Base-by-base conservation (phyloP, 2,329 filamentous ascomycete species). In the Alternaria viburni region DNA sequence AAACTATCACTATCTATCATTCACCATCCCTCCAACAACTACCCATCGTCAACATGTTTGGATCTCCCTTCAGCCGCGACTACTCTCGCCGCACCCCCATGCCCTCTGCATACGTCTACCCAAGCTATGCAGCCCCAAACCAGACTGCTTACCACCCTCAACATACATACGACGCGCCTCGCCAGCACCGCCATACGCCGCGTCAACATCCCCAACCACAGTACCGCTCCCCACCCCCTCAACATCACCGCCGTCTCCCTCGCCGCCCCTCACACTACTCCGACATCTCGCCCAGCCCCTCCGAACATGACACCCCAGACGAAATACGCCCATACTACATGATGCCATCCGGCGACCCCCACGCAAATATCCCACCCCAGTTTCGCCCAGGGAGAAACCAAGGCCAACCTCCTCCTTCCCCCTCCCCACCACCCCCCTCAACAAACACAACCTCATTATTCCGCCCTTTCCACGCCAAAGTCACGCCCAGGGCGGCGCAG, bases 31-130 rank as follows among this genome's bases (percentile, higher is more conserved):
- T 25, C 13, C 2, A 23, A 23, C 13, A 15, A 44, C 12, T 28
- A 44, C 21, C 13, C 17, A n/a, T 26, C 30, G 28, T 10, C 44
- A 25, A 9, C 19, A 65, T 67, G 62, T 65, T 62, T 45, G 21
- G 17, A 13, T 45, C 51, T 25, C 47, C 54, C 6, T 64, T 59
- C 46, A 15, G 23, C 36, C 23, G 15, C 12, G 47, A 66, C 30
- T 32, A 52, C 19, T 66, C 63, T 55, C 46, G 44, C 30, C 32
- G 26, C 30, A 28, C 62, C 19, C 36, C 50, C 25, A 47, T 58
- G 12, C 26, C 59, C 30, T 10, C 44, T 6, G 46, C 47, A 23
- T 59, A 57, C 26, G 32, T 50, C 2, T 46, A 58, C 36, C 23
- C 50, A 30, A 47, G 43, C 11, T 60, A 62, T 54, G 4, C 55